Evolutionary conservation across 2,329 filamentous ascomycete genomes (phyloP), one percentile per base, ranked within the genome.

Genomic region (Cryphonectria naterciae): DNA sequence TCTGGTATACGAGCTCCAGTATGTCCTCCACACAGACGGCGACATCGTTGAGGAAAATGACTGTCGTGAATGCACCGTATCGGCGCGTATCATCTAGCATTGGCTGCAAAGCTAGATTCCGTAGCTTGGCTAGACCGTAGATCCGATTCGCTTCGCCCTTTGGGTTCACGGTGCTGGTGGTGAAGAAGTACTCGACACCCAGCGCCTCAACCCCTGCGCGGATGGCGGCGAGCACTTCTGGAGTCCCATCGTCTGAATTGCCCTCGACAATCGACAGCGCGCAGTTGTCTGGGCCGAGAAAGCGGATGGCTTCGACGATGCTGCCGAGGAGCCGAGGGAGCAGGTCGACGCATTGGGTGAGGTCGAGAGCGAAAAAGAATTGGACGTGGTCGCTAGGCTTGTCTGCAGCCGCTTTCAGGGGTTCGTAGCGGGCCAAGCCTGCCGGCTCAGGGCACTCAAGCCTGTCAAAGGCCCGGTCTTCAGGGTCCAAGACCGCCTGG

Each of bases 21-120:
- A 90, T 82, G 73, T 90, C 87, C 54, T 89, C 86, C 10, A 80
- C 58, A 70, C 87, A 89, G 6, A 80, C 77, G 2, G 84, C 83
- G 15, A 89, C 84, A 73, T 89, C 85, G 76, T 88, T 87, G 63
- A 89, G 75, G 72, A 88, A 88, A 17, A 88, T 67, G 2, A 88
- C 77, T 2, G 83, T 83, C 1, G 85, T 80, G 32, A 84, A 77
- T 6, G 76, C 76, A 3, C 76, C 75, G 35, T 77, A 80, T 0
- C 54, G 70, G 1, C 74, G 71, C 3, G 74, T 22, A 7, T 78
- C 46, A 32, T 80, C 68, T 2, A 82, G 67, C 2, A 88, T 78
- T 0, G 87, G 87, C 13, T 81, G 74, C 1, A 89, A 77, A 0
- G 86, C 87, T 7, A 86, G 73, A 70, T 89, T 88, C 6, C 87